A percentile compares a stretch with the other conserved stretches of the same genome.
Conservation (phyloP, 2,329 filamentous ascomycete species). For the Ophiostoma novo-ulmi region DNA sequence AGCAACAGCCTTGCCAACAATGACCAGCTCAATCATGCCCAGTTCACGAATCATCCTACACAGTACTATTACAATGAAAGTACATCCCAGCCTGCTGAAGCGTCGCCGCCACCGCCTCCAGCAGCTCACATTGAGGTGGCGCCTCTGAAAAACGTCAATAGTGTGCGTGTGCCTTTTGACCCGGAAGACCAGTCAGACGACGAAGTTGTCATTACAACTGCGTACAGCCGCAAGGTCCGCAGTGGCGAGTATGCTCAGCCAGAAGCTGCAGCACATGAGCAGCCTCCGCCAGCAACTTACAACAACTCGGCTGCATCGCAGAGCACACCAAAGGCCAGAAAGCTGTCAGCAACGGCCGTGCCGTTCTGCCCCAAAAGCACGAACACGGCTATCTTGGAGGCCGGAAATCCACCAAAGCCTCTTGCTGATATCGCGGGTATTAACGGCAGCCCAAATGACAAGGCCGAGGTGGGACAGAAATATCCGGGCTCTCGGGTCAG, state of each 20-base stretch:
- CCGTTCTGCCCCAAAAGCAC: background rate
- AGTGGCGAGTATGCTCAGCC: background rate
- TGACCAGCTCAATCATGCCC: background rate
- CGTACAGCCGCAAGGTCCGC: slow-evolving; percentile 15
- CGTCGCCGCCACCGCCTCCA: background rate
- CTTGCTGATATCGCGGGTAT: background rate
- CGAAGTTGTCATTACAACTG: slow-evolving; percentile 24
- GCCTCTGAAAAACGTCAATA: slow-evolving; percentile 16
- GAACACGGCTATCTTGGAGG: background rate
- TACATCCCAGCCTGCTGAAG: background rate
- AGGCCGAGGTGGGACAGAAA: background rate
- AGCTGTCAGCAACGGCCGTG: background rate
- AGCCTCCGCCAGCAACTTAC: background rate
- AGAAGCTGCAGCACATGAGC: background rate
- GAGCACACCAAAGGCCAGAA: background rate
- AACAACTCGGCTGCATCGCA: background rate
- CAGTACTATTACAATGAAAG: background rate
- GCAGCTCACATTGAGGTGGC: background rate
- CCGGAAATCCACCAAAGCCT: background rate
- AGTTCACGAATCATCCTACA: background rate
- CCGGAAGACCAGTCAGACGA: slow-evolving; percentile 27
- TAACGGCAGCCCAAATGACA: background rate
- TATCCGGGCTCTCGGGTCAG: background rate
- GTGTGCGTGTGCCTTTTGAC: slow-evolving; percentile 23
- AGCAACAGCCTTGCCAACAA: background rate